Percentiles rank a stretch among this genome's conserved stretches.
These are phyloP conservation scores for Solioccasus polychromus DNA, from an alignment of 768 basidiomycete species.

Conservation along the genomic window DNA sequence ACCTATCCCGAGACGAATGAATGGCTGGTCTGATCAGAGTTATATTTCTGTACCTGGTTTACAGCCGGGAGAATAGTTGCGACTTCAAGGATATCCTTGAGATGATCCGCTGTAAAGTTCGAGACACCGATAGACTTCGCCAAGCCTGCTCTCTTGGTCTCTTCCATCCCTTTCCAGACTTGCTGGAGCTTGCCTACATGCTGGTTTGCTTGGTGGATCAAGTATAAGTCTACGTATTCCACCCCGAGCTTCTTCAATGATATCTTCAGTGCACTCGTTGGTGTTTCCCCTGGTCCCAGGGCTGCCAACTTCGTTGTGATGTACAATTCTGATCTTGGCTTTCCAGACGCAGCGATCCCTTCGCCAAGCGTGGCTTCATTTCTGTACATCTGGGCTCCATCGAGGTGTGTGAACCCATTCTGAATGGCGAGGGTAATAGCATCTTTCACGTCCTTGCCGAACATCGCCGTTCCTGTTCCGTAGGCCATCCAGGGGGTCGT, in stretches of 20 bases:
- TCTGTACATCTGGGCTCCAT: conserved; percentile 58
- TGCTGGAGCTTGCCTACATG: conserved; percentile 44
- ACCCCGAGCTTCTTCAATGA: conserved; percentile 55
- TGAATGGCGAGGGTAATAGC: conserved; percentile 47
- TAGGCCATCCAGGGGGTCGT: conserved; percentile 56
- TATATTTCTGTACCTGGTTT: conserved; percentile 42
- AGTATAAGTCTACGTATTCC: conserved; percentile 59
- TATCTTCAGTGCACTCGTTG: conserved; percentile 46
- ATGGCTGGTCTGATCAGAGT: background rate
- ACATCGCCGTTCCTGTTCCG: conserved; percentile 60
- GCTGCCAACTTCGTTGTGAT: conserved; percentile 55
- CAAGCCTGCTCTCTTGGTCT: conserved; percentile 42
- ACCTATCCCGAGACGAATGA: conserved; percentile 29
- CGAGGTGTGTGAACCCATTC: conserved; percentile 58
- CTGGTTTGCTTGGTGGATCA: conserved; percentile 50
- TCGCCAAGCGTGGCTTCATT: conserved; percentile 55
- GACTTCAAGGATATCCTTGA: conserved; percentile 42
- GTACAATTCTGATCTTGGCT: conserved; percentile 53
- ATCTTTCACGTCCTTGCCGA: conserved; percentile 38
- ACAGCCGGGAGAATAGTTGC: conserved; percentile 48
- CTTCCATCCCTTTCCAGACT: conserved; percentile 63
- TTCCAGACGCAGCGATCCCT: conserved; percentile 49
- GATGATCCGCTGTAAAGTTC: conserved; percentile 46
- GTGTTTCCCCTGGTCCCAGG: conserved; percentile 39
- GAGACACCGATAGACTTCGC: conserved; percentile 50